A percentile compares a stretch with the other conserved stretches of the same genome.
These are phyloP conservation scores for Chlamydomonas incerta DNA, from an alignment of 139 green algal genomes.

Conservation along the genomic window DNA sequence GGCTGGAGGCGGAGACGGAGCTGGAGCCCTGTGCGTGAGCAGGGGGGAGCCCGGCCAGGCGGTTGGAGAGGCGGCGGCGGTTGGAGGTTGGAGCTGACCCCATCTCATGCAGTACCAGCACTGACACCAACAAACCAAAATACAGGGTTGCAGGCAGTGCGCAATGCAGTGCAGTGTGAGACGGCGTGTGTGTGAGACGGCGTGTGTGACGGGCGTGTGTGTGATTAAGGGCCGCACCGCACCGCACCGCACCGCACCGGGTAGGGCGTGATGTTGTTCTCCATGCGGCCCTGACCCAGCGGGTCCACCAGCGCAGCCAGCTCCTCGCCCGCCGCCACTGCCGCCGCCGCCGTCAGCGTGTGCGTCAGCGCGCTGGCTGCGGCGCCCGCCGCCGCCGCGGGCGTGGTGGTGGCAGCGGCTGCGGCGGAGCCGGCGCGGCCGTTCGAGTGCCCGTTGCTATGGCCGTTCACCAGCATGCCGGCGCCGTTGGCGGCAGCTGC, in stretches of 20 bases:
- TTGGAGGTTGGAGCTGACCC: too few species aligned
- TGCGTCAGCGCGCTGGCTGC: not conserved
- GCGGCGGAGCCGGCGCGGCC: not conserved
- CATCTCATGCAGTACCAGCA: too few species aligned
- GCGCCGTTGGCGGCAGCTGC: not conserved
- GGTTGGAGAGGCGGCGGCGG: not conserved
- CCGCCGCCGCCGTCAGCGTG: not conserved
- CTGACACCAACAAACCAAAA: too few species aligned
- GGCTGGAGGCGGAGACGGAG: too few species aligned
- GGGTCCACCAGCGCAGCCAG: not conserved
- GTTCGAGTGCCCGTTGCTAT: conserved; percentile 7
- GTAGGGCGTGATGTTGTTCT: conserved; percentile 33
- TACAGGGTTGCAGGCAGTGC: too few species aligned
- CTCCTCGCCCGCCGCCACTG: not conserved
- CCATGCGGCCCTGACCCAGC: not conserved
- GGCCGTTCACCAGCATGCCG: not conserved
- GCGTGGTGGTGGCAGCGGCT: not conserved
- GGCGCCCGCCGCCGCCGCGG: too few species aligned
- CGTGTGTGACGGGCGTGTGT: too few species aligned
- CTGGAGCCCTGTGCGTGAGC: not conserved
- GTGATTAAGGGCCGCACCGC: too few species aligned
- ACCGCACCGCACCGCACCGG: not conserved
- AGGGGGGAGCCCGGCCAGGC: not conserved
- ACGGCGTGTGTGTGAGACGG: too few species aligned
- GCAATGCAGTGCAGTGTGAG: too few species aligned